phyloP scores from a whole-genome alignment of 2,329 filamentous ascomycete genomes.

The Spiromastix sp. region DNA sequence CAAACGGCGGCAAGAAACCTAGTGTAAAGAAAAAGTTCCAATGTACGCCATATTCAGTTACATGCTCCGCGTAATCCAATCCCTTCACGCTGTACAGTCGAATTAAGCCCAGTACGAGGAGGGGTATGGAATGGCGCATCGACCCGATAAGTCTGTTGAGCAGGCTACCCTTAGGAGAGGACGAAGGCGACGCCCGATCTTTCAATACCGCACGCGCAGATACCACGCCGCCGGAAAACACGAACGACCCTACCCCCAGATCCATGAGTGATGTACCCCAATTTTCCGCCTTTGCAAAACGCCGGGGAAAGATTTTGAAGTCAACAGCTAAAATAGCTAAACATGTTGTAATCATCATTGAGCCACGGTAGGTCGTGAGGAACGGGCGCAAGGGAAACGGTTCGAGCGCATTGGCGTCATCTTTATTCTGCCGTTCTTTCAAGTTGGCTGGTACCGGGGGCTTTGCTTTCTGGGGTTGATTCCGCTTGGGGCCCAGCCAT shows the following conservation, averaged over 20 bases:
- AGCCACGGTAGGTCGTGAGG: constrained; percentile 79
- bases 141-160: constrained; percentile 52
- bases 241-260: constrained; percentile 91
- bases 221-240: constrained; percentile 88
- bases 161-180: constrained; percentile 33
- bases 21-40: constrained; percentile 99
- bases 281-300: constrained; percentile 97
- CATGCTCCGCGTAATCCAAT: constrained; percentile 91
- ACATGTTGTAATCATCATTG: constrained; percentile 85
- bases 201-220: constrained; percentile 72
- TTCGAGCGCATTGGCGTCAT: constrained; percentile 25
- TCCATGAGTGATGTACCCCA: constrained; percentile 99
- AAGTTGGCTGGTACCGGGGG: constrained; percentile 20
- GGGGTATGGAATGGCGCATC: constrained; percentile 69
- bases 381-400: constrained; percentile 77
- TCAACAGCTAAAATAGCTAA: constrained; percentile 93
- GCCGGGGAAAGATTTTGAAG: constrained; percentile 81
- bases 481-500: constrained; percentile 33
- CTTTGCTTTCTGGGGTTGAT: constrained; percentile 24
- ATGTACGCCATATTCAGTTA: constrained; percentile 94
- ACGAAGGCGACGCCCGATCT: constrained; percentile 46
- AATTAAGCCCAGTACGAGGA: constrained; percentile 68
- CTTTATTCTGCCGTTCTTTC: constrained; percentile 9
- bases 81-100: constrained; percentile 85
- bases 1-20: constrained; percentile 76